A percentile compares a stretch with the other conserved stretches of the same genome.
phyloP scores from a whole-genome alignment of 2,329 filamentous ascomycete genomes.

The Verticillium zaregamsianum region DNA sequence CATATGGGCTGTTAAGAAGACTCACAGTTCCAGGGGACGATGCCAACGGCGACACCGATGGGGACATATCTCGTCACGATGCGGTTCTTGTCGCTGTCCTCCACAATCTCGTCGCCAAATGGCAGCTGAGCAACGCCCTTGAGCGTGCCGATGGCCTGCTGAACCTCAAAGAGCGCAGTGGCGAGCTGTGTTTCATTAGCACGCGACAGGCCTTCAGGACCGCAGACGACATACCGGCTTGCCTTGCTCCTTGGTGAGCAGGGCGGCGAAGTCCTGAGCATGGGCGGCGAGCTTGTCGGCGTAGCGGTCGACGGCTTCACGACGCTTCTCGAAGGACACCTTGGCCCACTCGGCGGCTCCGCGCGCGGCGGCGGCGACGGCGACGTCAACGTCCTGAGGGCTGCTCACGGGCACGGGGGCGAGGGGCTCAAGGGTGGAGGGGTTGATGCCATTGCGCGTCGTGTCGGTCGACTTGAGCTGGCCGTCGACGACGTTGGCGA shows the following conservation, averaged over 20 bases:
- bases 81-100: conserved; percentile 20
- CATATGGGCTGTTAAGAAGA: conserved; percentile 35
- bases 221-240: conserved; percentile 13
- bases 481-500: conserved; percentile 48
- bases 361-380: conserved; percentile 40
- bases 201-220: neutral
- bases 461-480: conserved; percentile 36
- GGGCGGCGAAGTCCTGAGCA: conserved; percentile 6
- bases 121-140: conserved; percentile 5
- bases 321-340: conserved; percentile 26
- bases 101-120: conserved; percentile 10
- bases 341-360: conserved; percentile 43
- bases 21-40: conserved; percentile 54
- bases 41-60: conserved; percentile 37
- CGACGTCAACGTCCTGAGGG: conserved; percentile 43
- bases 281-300: conserved; percentile 15
- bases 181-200: conserved; percentile 4
- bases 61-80: conserved; percentile 29
- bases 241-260: conserved; percentile 16
- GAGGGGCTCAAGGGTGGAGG: conserved; percentile 42
- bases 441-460: conserved; percentile 46
- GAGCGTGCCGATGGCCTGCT: conserved; percentile 8
- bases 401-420: conserved; percentile 46
- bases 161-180: conserved; percentile 6
- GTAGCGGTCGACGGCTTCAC: conserved; percentile 14